Conservation (phyloP, 805 yeast genomes). For the Monosporozyma yasuniensis region DNA sequence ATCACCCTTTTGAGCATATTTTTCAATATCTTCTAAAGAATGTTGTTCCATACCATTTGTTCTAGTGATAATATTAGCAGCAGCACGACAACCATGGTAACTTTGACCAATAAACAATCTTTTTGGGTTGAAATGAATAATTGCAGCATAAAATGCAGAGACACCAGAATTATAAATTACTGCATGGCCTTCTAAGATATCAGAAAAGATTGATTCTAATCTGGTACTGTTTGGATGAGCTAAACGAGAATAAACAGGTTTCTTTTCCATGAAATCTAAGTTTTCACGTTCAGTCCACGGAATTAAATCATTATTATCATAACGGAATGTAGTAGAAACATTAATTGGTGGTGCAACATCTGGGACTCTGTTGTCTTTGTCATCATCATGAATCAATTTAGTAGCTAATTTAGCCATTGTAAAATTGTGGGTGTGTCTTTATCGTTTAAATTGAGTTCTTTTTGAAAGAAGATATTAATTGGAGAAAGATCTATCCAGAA, state of each 20-base stretch:
- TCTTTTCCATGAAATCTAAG: constrained; percentile 27
- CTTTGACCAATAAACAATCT: constrained; percentile 66
- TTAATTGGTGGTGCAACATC: constrained; percentile 77
- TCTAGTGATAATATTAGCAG: constrained; percentile 53
- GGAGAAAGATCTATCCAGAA: no score
- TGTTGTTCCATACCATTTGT: constrained; percentile 47
- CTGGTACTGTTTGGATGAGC: constrained; percentile 65
- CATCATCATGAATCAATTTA: constrained; percentile 63
- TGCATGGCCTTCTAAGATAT: constrained; percentile 53
- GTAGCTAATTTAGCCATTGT: constrained; percentile 37
- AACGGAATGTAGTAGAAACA: constrained; percentile 69
- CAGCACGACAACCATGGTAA: constrained; percentile 78
- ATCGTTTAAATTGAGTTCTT: no score
- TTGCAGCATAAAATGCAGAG: constrained; percentile 68
- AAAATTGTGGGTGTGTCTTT: neutral
- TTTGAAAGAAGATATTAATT: no score
- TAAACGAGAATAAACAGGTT: constrained; percentile 58
- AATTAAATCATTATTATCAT: constrained; percentile 45
- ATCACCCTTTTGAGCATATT: constrained; percentile 49
- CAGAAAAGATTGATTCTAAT: constrained; percentile 55
- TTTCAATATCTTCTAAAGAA: constrained; percentile 43
- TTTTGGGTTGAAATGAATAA: constrained; percentile 66
- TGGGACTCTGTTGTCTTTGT: constrained; percentile 41
- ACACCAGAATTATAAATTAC: constrained; percentile 72
- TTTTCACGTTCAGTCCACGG: constrained; percentile 36